Percentiles rank a stretch among this genome's conserved stretches.
phyloP scores from a whole-genome alignment of 2,329 filamentous ascomycete species.

The Aspergillus texensis region DNA sequence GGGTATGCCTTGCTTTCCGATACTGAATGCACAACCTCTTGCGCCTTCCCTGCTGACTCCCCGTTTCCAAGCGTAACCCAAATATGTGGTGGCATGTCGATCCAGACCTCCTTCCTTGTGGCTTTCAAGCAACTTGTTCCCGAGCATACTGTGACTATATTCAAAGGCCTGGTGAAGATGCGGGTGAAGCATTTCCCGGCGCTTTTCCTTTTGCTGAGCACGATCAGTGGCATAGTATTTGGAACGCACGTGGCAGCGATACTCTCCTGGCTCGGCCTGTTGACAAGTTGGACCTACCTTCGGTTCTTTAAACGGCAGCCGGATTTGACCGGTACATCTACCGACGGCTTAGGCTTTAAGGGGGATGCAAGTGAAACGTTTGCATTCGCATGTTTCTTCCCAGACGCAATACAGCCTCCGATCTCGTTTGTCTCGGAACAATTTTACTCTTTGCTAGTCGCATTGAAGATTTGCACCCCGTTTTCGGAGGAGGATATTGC shows the following conservation, averaged over 20 bases:
- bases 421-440: slow-evolving; percentile 73
- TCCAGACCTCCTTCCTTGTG: slow-evolving; percentile 92
- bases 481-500: slow-evolving; percentile 82
- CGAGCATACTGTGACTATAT: slow-evolving; percentile 93
- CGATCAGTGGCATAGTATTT: slow-evolving; percentile 65
- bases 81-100: slow-evolving; percentile 83
- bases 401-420: slow-evolving; percentile 76
- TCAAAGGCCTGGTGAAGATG: slow-evolving; percentile 84
- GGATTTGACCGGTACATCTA: slow-evolving; percentile 58
- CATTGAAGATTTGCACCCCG: slow-evolving; percentile 77
- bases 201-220: slow-evolving; percentile 73
- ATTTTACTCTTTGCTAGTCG: slow-evolving; percentile 74
- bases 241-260: slow-evolving; percentile 77
- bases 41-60: slow-evolving; percentile 26
- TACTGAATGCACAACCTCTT: slow-evolving; percentile 21
- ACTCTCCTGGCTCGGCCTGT: slow-evolving; percentile 77
- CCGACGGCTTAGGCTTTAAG: slow-evolving; percentile 62
- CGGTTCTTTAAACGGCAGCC: slow-evolving; percentile 81
- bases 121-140: slow-evolving; percentile 97
- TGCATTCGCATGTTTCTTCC: slow-evolving; percentile 94
- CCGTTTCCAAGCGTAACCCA: slow-evolving; percentile 66
- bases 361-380: slow-evolving; percentile 97
- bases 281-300: slow-evolving; percentile 92
- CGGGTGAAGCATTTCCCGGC: slow-evolving; percentile 80
- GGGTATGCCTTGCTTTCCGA: slow-evolving; percentile 35